Conservation (phyloP, 2,329 filamentous ascomycete genomes). For the Exophiala viscosa region DNA sequence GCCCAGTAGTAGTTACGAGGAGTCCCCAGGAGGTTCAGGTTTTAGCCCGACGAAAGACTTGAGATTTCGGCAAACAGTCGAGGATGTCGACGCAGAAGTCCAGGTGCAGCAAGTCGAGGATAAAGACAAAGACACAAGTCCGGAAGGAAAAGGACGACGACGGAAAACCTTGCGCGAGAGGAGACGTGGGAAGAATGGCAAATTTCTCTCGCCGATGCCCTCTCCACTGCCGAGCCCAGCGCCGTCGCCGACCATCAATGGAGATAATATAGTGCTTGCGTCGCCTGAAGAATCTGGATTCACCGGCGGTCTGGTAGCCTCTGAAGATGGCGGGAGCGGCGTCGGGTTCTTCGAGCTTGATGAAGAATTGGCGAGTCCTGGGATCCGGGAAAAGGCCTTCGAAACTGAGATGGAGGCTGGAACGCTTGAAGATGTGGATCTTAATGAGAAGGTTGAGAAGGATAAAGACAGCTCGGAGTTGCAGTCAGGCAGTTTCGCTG, state of each 20-base stretch:
- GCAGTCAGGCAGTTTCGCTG: background rate
- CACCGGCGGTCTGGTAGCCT: constrained; percentile 9
- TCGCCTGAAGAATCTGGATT: constrained; percentile 16
- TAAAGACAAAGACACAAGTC: background rate
- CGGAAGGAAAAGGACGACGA: background rate
- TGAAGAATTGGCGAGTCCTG: constrained; percentile 26
- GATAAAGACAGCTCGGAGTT: constrained; percentile 4
- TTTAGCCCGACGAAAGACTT: background rate
- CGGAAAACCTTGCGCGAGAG: constrained; percentile 1
- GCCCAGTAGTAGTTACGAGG: constrained; percentile 29
- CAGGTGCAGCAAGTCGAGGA: background rate
- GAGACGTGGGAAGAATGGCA: constrained; percentile 6
- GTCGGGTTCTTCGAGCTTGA: constrained; percentile 29
- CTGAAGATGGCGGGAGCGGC: constrained; percentile 19
- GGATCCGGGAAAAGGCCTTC: constrained; percentile 11
- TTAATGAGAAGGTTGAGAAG: background rate
- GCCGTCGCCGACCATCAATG: constrained; percentile 20
- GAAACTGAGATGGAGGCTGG: constrained; percentile 4
- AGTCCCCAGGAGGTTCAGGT: constrained; percentile 6
- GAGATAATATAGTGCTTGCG: background rate
- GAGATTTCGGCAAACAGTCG: background rate
- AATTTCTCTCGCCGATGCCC: constrained; percentile 11
- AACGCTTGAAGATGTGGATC: background rate
- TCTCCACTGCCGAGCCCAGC: constrained; percentile 19
- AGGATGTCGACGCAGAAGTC: background rate